Evolutionary conservation across 2,329 filamentous ascomycete genomes (phyloP).

Genomic region (Acarospora socialis): DNA sequence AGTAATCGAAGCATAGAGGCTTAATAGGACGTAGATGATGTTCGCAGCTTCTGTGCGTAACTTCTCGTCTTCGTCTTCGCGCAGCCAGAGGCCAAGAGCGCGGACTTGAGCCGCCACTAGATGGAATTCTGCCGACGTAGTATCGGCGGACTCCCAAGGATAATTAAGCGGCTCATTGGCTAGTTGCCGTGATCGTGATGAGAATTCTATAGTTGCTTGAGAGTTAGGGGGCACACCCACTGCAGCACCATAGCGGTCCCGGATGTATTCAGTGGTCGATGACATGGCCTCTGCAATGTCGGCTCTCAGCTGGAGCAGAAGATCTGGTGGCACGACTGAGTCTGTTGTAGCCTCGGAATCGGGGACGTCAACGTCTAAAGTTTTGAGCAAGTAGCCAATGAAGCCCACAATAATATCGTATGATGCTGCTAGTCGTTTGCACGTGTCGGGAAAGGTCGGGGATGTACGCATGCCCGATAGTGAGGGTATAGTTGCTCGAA

Average conservation of each 20-base stretch:
- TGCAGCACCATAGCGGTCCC: conserved; percentile 60
- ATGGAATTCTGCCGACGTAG: not conserved
- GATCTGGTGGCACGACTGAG: conserved; percentile 41
- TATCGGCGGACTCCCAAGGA: not conserved
- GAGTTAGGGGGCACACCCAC: no score
- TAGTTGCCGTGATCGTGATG: no score
- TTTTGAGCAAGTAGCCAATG: conserved; percentile 16
- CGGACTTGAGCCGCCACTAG: conserved; percentile 45
- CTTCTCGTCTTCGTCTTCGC: conserved; percentile 50
- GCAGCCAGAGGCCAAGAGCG: conserved; percentile 50
- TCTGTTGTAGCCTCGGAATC: conserved; percentile 29
- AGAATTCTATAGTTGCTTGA: no score
- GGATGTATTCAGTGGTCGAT: conserved; percentile 48
- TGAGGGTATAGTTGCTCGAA: conserved; percentile 47
- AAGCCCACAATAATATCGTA: conserved; percentile 47
- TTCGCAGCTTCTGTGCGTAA: conserved; percentile 42
- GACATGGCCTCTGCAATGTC: conserved; percentile 50
- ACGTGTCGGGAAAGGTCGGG: conserved; percentile 35
- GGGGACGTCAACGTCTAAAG: conserved; percentile 29
- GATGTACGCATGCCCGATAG: conserved; percentile 45
- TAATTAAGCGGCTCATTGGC: no score
- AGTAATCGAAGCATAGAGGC: conserved; percentile 37
- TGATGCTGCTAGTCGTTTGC: conserved; percentile 43
- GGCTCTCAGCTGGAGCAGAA: conserved; percentile 46
- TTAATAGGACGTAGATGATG: conserved; percentile 48